Base-by-base conservation (phyloP, 495 filamentous ascomycete species). In the Pyrenula aspistea region DNA sequence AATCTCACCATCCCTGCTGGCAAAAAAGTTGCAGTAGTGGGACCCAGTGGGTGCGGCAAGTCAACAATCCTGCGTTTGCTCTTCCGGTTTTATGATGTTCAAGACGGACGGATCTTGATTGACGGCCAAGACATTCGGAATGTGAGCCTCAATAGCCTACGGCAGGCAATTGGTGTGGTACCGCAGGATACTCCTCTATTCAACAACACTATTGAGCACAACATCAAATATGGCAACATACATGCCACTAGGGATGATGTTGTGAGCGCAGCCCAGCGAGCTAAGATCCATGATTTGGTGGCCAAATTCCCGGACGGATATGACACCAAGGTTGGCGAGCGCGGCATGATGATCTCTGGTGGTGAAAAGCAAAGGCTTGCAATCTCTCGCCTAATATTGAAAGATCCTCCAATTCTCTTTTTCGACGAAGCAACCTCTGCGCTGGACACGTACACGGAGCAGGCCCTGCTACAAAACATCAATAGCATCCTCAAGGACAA, bases 391-490 rank as follows among this genome's bases (percentile, higher is more conserved):
- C 66, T 97, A 36, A 77, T 98, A 1, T 72, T 98, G 50, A 98
- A 98, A 62, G 89, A 98, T 62, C 92, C 93, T 0, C 86, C 90
- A 3, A 70, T 97, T 31, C 72, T 97, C 0, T 97, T 98, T 79
- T 97, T 97, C 61, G 93, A 98, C 63, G 93, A 98, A 74, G 93
- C 93, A 49, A 98, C 94, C 0, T 94, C 88, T 53, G 94, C 93
- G 0, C 75, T 98, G 51, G 93, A 98, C 65, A 96, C 94, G 0
- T 88, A 96, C 66, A 97, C 93, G 0, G 93, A 98, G 69, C 88
- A 95, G 68, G 84, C 86, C 0, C 76, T 98, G 47, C 82, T 98
- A 69, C 79, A 84, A 57, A 95, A 96, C 62, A 96, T 97, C 68
- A 95, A 95, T 65, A 86, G 85, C 64, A 95, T 98, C 58, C 70